Base-by-base conservation (phyloP, 2,329 filamentous ascomycete genomes). In the Diplocarpon mali region DNA sequence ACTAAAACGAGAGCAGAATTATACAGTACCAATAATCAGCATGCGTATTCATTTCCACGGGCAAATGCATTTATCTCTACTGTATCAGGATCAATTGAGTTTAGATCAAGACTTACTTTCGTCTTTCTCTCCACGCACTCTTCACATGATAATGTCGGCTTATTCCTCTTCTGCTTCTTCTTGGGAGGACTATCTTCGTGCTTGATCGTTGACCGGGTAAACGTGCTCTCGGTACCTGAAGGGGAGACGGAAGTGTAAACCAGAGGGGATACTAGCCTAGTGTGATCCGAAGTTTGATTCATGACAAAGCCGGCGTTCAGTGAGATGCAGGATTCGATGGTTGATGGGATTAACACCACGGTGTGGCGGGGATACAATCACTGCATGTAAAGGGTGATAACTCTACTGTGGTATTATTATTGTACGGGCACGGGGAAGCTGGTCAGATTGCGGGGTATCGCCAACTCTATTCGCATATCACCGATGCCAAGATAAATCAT, bases 91-190 rank as follows among this genome's bases (percentile, higher is more conserved):
- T 14, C n/a, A 14, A 32, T 10, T 3, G 10, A 32, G 11, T 12
- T 32, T 9, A 12, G 11, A 12, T 32, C 9, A 32, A 30, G 14
- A 53, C 57, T 42, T 61, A 82, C 82, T 71, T 86, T 89, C 17
- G 84, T 89, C 66, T 89, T 89, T 54, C 84, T 71, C 65, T 87
- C 83, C 16, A 89, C 85, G 59, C 85, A 90, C 61, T 87, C 83
- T 50, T 80, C 75, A 57, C 85, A 89, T 39, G 81, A 86, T 50
- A 89, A 61, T 1, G 84, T 89, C 3, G 85, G 85, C 63, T 90
- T 90, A 65, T 90, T 90, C 38, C 85, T 76, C 67, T 84, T 88
- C 66, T 89, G 84, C 65, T 83, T 86, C 68, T 84, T 85, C 49
- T 55, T 61, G 3, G 47, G 44, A 10, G 51, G 55, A 11, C 31